Percentiles rank a stretch among this genome's conserved stretches.
phyloP scores from a whole-genome alignment of 176 grass and related monocot genomes.

The Hordeum vulgare region MorexV3_pseudomolecules_assembly NC_058521.1:84482084-84482583 shows the following conservation, averaged over 20 bases:
- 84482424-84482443: neutral
- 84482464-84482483: neutral
- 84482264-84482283: neutral
- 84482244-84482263: neutral
- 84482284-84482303: neutral
- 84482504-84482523: too few species aligned
- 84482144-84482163: too few species aligned
- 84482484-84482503: too few species aligned
- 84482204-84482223: neutral
- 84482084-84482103: too few species aligned
- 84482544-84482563: too few species aligned
- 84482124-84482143: too few species aligned
- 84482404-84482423: neutral
- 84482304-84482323: neutral
- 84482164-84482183: too few species aligned
- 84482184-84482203: too few species aligned
- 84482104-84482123: too few species aligned
- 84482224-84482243: neutral
- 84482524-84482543: too few species aligned
- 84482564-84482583: too few species aligned
- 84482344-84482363: neutral
- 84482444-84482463: neutral
- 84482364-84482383: neutral
- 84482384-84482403: neutral
- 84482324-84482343: neutral